phyloP scores from a whole-genome alignment of 139 green algal species.

The Marvania coccoides region DNA sequence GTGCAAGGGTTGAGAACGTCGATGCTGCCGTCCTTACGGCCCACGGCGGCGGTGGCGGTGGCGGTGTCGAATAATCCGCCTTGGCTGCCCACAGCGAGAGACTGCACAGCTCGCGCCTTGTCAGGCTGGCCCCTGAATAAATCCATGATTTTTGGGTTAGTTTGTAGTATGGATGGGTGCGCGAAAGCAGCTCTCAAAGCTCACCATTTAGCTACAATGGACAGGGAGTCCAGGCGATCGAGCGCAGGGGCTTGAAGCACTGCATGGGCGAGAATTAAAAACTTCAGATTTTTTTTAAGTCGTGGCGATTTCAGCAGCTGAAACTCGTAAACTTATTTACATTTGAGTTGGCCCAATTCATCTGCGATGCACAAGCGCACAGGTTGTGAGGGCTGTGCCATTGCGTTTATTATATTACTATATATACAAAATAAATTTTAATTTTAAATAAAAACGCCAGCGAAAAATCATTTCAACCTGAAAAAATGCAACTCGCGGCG shows the following conservation, averaged over 20 bases:
- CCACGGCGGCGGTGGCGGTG: conserved; percentile 1
- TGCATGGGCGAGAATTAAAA: conserved; percentile 5
- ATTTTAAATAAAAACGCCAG: neutral
- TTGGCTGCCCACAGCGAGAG: neutral
- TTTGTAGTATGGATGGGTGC: neutral
- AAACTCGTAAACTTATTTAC: neutral
- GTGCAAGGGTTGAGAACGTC: conserved; percentile 6
- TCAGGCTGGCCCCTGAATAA: conserved; percentile 19
- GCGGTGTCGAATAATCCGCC: conserved; percentile 8
- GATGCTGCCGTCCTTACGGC: neutral
- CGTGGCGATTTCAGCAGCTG: neutral
- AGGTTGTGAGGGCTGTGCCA: neutral
- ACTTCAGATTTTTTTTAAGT: neutral
- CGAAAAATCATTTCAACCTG: neutral
- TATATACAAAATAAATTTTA: neutral
- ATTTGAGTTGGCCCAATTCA: conserved; percentile 24
- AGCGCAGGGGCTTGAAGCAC: conserved; percentile 7
- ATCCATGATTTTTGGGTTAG: neutral
- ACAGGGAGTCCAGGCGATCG: neutral
- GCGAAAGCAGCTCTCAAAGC: neutral
- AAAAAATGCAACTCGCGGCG: too few relatives aligned
- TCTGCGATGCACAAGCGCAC: conserved; percentile 9
- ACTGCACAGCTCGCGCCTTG: conserved; percentile 1
- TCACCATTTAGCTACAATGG: conserved; percentile 7
- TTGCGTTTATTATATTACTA: neutral